Base-by-base conservation (phyloP, 345 rosid species). In the Gossypium turneri region DNA sequence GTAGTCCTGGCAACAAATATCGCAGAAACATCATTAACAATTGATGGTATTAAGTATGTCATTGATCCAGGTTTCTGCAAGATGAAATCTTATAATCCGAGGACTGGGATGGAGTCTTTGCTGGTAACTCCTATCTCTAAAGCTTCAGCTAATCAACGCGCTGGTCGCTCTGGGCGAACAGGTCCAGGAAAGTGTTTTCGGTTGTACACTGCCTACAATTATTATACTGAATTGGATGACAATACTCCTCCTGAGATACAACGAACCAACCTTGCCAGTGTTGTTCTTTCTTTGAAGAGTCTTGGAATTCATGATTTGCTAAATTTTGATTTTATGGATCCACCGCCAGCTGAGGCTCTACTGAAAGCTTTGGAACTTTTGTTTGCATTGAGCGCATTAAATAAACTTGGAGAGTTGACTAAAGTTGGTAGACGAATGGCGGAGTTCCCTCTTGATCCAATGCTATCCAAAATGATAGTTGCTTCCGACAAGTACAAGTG, bases 71-170 rank as follows among this genome's bases (percentile, higher is more conserved):
- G 99, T 17, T 95, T 91, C 82, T 87, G 90, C 83, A 93, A 95
- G 87, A 94, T 93, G 99, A 95, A 89, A 24, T 91, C 97, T 2
- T 93, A 93, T 82, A 95, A 95, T 78, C 98, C 99, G 7, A 93
- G 98, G 79, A 91, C 99, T 38, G 98, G 99, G 67, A 93, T 95
- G 99, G 99, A 95, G 81, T 89, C 96, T 63, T 85, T 95, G 86
- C 90, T 93, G 47, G 84, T 95, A 24, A 82, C 94, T 79, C 99
- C 98, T 6, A 89, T 91, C 71, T 95, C 99, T 34, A 95, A 95
- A 82, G 99, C 98, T 75, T 93, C 99, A 71, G 98, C 99, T 13
- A 89, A 82, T 80, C 98, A 95, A 78, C 91, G 98, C 43, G 94
- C 98, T 58, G 99, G 99, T 60, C 91, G 99, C 0, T 93, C 98